A percentile compares a stretch with the other conserved stretches of the same genome.
Conservation (phyloP, 176 grass and related monocot species). For the Ensete ventricosum region DNA sequence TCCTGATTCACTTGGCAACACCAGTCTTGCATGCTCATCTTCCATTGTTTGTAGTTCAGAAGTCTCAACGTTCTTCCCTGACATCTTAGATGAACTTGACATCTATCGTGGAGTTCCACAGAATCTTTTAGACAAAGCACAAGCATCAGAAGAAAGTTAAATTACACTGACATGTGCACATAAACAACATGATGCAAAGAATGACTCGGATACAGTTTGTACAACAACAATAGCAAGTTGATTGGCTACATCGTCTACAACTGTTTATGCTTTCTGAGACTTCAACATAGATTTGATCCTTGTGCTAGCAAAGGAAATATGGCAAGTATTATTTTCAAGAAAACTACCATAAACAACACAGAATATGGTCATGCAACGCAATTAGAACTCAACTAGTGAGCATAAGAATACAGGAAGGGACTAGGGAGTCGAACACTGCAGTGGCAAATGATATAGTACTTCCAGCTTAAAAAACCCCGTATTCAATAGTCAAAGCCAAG, state of each 20-base stretch:
- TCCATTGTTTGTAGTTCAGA: conserved; percentile 32
- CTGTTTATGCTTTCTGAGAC: not conserved
- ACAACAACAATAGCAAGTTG: not conserved
- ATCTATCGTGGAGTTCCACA: not conserved
- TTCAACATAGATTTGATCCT: not conserved
- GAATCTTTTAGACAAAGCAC: conserved; percentile 8
- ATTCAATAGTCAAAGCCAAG: too few species aligned
- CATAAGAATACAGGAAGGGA: not conserved
- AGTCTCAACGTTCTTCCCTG: conserved; percentile 17
- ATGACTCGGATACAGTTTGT: not conserved
- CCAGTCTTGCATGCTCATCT: conserved; percentile 26
- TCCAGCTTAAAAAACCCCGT: too few species aligned
- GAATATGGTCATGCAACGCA: not conserved
- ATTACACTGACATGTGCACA: too few species aligned
- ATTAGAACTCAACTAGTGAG: not conserved
- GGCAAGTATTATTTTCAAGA: not conserved
- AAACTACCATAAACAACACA: not conserved
- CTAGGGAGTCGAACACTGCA: not conserved
- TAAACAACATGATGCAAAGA: not conserved
- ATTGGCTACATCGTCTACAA: not conserved
- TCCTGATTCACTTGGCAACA: conserved; percentile 8
- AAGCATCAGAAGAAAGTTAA: not conserved
- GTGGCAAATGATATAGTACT: not conserved
- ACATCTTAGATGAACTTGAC: conserved; percentile 25
- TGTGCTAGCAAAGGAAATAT: not conserved